phyloP scores from a whole-genome alignment of 495 filamentous ascomycete genomes.

The Annulohypoxylon nitens region DNA sequence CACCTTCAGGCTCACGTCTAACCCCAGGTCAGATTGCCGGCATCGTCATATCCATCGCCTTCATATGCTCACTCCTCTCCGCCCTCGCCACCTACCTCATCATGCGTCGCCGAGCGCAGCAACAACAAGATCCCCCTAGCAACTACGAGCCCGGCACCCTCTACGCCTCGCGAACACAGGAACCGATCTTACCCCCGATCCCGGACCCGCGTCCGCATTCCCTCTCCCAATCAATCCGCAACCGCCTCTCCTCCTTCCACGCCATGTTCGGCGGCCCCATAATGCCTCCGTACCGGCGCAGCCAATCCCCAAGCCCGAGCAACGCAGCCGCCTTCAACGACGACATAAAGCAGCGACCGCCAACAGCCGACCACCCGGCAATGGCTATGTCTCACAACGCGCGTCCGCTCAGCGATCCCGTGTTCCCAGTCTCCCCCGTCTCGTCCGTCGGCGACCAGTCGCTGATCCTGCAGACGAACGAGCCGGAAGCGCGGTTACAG shows the following conservation, averaged over 20 bases:
- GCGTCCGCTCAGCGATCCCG: slow-evolving; percentile 27
- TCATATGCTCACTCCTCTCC: slow-evolving; percentile 38
- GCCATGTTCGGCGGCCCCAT: slow-evolving; percentile 19
- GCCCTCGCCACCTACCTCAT: slow-evolving; percentile 41
- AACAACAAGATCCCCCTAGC: neutral
- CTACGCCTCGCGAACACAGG: neutral
- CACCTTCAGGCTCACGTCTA: slow-evolving; percentile 30
- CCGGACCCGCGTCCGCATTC: neutral
- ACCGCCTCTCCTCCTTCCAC: slow-evolving; percentile 7
- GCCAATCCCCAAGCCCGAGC: neutral
- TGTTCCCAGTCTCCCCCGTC: slow-evolving; percentile 34
- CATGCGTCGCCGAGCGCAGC: slow-evolving; percentile 36
- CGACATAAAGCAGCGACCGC: slow-evolving; percentile 13
- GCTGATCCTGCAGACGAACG: neutral
- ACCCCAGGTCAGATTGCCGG: slow-evolving; percentile 41
- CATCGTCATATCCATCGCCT: slow-evolving; percentile 40
- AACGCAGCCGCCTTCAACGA: slow-evolving; percentile 3
- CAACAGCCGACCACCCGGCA: slow-evolving; percentile 29
- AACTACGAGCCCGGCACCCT: slow-evolving; percentile 19
- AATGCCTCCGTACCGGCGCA: neutral
- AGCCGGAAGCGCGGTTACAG: neutral
- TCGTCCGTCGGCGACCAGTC: slow-evolving; percentile 7
- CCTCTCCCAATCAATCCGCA: neutral
- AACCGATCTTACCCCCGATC: neutral
- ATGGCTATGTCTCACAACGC: slow-evolving; percentile 24